Evolutionary conservation across 176 grass and related monocot genomes (phyloP).

Genomic region (Themeda triandra): DNA sequence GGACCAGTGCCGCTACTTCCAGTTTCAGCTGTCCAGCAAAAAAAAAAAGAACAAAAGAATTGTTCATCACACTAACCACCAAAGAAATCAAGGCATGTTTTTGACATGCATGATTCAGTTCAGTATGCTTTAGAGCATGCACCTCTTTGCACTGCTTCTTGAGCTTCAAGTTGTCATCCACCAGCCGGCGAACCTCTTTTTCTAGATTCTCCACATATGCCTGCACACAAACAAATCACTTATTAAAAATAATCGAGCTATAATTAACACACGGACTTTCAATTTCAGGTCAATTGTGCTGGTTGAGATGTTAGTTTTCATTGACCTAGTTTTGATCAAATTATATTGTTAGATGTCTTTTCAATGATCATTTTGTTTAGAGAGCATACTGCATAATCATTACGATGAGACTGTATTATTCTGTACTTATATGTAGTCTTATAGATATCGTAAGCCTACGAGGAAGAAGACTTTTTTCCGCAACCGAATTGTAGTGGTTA

Average conservation of each 20-base stretch:
- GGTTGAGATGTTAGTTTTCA: background rate
- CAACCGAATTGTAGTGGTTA: background rate
- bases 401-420: background rate
- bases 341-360: background rate
- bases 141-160: slow-evolving; percentile 68
- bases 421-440: background rate
- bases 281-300: background rate
- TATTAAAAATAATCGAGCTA: background rate
- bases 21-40: slow-evolving; percentile 31
- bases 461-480: background rate
- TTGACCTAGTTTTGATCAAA: background rate
- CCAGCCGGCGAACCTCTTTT: slow-evolving; percentile 46
- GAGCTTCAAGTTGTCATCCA: slow-evolving; percentile 52
- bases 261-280: background rate
- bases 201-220: slow-evolving; percentile 55
- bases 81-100: background rate
- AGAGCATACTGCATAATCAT: background rate
- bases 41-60: background rate
- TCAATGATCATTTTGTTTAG: background rate
- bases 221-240: slow-evolving; percentile 1
- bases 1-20: slow-evolving; percentile 39
- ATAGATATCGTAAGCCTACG: background rate
- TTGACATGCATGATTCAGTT: background rate
- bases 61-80: background rate
- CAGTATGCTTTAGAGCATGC: background rate